These are phyloP conservation scores for Solanum aculeatissimum DNA, from an alignment of 305 asterid species.

Conservation along the genomic window DNA sequence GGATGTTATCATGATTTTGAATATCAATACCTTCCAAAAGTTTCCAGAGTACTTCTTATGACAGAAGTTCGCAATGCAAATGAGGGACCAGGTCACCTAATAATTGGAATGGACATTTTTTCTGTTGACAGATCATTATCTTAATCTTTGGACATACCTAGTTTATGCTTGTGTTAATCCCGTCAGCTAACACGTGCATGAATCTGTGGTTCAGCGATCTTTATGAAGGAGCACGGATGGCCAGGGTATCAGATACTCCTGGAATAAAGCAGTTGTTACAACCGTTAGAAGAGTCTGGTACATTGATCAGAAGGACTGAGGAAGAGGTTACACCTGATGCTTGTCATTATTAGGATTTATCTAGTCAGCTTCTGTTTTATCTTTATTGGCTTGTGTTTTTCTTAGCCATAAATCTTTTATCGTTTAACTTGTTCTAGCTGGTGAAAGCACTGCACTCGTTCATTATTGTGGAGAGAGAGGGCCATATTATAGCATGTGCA, in stretches of 20 bases:
- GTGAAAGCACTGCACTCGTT: slow-evolving; percentile 47
- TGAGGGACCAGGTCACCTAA: background rate
- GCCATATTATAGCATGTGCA: slow-evolving; percentile 80
- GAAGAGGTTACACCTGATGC: slow-evolving; percentile 44
- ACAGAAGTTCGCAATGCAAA: background rate
- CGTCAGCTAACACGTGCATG: background rate
- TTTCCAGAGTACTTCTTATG: background rate
- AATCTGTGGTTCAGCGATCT: slow-evolving; percentile 58
- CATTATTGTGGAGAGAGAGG: slow-evolving; percentile 89
- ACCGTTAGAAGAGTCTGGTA: slow-evolving; percentile 81
- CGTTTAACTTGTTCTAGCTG: slow-evolving; percentile 31
- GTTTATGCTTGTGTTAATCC: background rate
- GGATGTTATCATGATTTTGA: background rate
- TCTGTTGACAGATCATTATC: background rate
- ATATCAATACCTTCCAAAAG: background rate
- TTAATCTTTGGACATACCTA: background rate
- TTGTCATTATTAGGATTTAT: background rate
- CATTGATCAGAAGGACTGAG: slow-evolving; percentile 68
- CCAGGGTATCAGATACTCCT: slow-evolving; percentile 52
- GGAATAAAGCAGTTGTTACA: slow-evolving; percentile 61
- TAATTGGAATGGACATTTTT: background rate
- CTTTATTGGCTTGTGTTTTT: background rate
- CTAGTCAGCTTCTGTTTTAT: background rate
- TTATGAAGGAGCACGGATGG: slow-evolving; percentile 87
- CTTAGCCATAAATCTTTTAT: background rate